phyloP scores from a whole-genome alignment of 305 asterid species.

The Fraxinus nigra region DNA sequence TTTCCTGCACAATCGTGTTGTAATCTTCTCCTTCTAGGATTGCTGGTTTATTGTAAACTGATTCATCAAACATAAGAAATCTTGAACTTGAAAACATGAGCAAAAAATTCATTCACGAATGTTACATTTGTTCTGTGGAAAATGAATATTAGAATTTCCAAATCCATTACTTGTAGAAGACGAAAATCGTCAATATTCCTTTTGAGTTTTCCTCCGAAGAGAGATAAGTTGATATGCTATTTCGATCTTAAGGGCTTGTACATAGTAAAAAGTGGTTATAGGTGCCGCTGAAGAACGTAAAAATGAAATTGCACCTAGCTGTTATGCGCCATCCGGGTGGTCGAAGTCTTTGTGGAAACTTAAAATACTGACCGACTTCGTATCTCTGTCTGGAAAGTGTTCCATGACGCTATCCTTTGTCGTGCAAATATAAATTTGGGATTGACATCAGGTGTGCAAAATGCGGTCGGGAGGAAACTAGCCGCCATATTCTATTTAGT shows the following conservation, averaged over 20 bases:
- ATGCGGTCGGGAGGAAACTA: neutral
- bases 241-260: neutral
- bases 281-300: too few relatives aligned
- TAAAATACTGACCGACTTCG: neutral
- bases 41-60: neutral
- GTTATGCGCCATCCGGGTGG: neutral
- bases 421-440: neutral
- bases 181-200: neutral
- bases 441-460: neutral
- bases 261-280: too few relatives aligned
- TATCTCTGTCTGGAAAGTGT: neutral
- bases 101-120: neutral
- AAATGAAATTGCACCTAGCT: neutral
- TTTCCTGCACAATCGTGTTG: neutral
- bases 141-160: neutral
- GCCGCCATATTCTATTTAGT: neutral
- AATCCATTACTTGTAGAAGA: neutral
- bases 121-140: neutral
- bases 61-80: neutral
- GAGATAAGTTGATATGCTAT: neutral
- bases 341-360: too few relatives aligned
- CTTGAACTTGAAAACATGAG: neutral
- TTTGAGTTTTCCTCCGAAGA: neutral
- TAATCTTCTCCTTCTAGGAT: neutral
- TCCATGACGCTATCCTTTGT: neutral